Evolutionary conservation across 2,329 filamentous ascomycete species (phyloP).

Genomic region (Sarocladium kiliense): DNA sequence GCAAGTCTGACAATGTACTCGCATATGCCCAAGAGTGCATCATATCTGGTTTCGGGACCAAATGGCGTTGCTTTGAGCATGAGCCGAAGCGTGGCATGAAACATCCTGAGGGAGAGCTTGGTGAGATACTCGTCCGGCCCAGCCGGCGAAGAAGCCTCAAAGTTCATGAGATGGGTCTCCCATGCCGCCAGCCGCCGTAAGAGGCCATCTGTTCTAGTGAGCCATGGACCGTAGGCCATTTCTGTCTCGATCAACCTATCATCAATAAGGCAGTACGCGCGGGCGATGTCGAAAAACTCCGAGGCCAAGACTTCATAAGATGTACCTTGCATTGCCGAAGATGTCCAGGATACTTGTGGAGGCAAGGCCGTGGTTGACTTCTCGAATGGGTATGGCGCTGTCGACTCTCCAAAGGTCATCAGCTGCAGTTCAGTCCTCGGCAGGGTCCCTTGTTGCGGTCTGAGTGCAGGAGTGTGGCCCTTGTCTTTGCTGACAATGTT

Average conservation of each 20-base stretch:
- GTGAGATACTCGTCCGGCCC: not conserved
- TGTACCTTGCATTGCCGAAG: not conserved
- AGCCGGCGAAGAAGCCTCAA: constrained; percentile 9
- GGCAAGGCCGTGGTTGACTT: constrained; percentile 7
- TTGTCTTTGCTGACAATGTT: constrained; percentile 17
- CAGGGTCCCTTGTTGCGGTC: constrained; percentile 16
- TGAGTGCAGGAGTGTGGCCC: constrained; percentile 9
- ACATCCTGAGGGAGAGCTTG: constrained; percentile 19
- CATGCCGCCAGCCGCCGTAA: constrained; percentile 14
- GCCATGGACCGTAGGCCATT: constrained; percentile 5
- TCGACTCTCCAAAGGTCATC: constrained; percentile 27
- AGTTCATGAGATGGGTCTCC: constrained; percentile 8
- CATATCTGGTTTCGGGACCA: constrained; percentile 23
- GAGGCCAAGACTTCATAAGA: constrained; percentile 3
- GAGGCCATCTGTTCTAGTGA: constrained; percentile 12
- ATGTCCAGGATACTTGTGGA: not conserved
- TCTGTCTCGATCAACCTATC: not conserved
- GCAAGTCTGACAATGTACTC: constrained; percentile 20
- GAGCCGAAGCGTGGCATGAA: constrained; percentile 21
- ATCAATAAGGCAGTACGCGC: constrained; percentile 9
- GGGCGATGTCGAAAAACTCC: constrained; percentile 5
- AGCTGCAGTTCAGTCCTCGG: constrained; percentile 27
- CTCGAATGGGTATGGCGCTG: constrained; percentile 23
- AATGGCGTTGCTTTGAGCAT: constrained; percentile 15
- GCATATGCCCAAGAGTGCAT: constrained; percentile 22